A percentile compares a stretch with the other conserved stretches of the same genome.
Evolutionary conservation across 2,329 filamentous ascomycete genomes (phyloP).

Genomic region (Aspergillus viridinutans): DNA sequence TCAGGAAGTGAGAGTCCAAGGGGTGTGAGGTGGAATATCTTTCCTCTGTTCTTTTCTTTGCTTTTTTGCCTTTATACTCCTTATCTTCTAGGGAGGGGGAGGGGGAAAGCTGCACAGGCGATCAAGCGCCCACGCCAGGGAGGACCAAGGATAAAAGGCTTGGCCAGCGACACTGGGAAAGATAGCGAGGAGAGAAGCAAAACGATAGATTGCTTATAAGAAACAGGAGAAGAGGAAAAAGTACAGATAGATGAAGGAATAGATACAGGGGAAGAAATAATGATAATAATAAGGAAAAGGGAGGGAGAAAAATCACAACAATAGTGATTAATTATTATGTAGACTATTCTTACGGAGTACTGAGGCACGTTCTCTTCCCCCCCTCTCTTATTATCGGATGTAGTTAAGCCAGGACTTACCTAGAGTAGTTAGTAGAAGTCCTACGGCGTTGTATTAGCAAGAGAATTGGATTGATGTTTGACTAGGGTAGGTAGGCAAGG

Average conservation of each 20-base stretch:
- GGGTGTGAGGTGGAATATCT: background rate
- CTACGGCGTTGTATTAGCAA: background rate
- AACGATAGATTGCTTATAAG: background rate
- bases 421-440: background rate
- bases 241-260: conserved; percentile 7
- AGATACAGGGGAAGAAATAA: conserved; percentile 7
- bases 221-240: conserved; percentile 1
- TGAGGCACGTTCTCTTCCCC: background rate
- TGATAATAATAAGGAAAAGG: background rate
- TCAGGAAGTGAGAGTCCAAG: background rate
- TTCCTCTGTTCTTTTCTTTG: background rate
- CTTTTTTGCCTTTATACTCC: background rate
- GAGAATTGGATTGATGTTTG: background rate
- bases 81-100: background rate
- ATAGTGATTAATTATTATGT: background rate
- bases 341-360: background rate
- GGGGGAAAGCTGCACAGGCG: background rate
- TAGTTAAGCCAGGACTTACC: background rate
- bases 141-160: conserved; percentile 2
- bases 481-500: no score
- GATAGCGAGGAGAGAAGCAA: background rate
- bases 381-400: background rate
- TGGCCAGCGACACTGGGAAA: conserved; percentile 7
- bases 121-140: background rate
- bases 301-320: background rate